Evolutionary conservation across 495 filamentous ascomycete species (phyloP).

Genomic region (Podospora sp.): DNA sequence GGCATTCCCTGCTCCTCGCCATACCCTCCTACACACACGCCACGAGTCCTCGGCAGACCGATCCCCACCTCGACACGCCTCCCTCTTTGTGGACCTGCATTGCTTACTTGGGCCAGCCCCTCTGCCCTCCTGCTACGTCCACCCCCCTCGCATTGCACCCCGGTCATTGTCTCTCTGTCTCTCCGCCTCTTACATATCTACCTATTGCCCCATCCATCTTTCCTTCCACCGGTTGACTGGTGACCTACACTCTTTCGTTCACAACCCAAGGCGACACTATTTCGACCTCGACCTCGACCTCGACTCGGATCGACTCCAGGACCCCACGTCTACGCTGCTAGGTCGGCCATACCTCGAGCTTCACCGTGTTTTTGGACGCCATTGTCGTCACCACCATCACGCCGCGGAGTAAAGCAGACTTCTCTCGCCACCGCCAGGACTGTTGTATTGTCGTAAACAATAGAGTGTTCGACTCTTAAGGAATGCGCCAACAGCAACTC

Average conservation of each 20-base stretch:
- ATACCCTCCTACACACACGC: constrained; percentile 6
- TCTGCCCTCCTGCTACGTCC: constrained; percentile 15
- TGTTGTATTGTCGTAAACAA: background rate
- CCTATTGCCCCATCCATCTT: constrained; percentile 15
- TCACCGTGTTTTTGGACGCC: background rate
- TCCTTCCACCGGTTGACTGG: constrained; percentile 13
- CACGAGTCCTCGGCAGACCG: constrained; percentile 26
- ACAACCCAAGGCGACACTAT: background rate
- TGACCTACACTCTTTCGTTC: constrained; percentile 7
- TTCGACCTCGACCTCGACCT: constrained; percentile 12
- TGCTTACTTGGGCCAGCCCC: constrained; percentile 24
- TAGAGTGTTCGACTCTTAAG: background rate
- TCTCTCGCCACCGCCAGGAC: background rate
- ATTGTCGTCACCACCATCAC: background rate
- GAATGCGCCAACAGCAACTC: background rate
- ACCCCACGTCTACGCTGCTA: constrained; percentile 1
- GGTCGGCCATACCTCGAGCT: background rate
- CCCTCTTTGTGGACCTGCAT: constrained; percentile 29
- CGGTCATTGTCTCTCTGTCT: constrained; percentile 1
- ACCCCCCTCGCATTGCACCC: constrained; percentile 17
- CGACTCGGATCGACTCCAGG: background rate
- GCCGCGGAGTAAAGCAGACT: background rate
- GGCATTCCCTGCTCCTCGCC: constrained; percentile 15
- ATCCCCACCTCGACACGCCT: constrained; percentile 23
- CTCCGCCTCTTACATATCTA: constrained; percentile 19